Evolutionary conservation across 225 moss, liverwort and hornwort species (phyloP).

Genomic region (Polytrichum commune): DNA sequence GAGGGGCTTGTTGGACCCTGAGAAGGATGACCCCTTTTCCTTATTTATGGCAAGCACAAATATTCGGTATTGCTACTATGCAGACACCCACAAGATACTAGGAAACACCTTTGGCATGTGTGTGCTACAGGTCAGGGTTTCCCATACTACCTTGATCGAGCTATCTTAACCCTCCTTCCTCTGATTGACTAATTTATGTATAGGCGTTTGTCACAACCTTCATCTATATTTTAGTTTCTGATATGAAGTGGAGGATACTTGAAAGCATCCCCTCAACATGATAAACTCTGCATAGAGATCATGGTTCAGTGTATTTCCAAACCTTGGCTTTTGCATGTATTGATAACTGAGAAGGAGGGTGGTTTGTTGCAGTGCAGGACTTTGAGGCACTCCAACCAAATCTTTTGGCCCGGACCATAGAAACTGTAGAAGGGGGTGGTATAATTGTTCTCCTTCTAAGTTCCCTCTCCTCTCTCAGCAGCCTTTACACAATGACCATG

Average conservation of each 20-base stretch:
- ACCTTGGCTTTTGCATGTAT: not conserved
- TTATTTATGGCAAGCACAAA: conserved; percentile 92
- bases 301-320: not conserved
- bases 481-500: conserved; percentile 87
- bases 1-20: conserved; percentile 87
- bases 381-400: conserved; percentile 96
- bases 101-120: conserved; percentile 99
- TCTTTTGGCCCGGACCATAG: conserved; percentile 84
- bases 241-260: not conserved
- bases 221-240: not conserved
- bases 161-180: too few species aligned
- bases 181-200: not conserved
- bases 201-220: not conserved
- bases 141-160: not conserved
- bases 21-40: conserved; percentile 91
- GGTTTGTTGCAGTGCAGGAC: conserved; percentile 68
- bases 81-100: conserved; percentile 89
- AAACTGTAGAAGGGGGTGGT: conserved; percentile 98
- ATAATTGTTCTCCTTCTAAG: conserved; percentile 79
- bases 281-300: too few species aligned
- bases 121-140: conserved; percentile 75
- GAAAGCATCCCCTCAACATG: too few species aligned
- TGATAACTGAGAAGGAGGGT: conserved; percentile 24
- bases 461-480: conserved; percentile 86
- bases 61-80: conserved; percentile 96